Percentiles rank a stretch among this genome's conserved stretches.
phyloP scores from a whole-genome alignment of 306 rosid species.

The Vicia villosa region DNA sequence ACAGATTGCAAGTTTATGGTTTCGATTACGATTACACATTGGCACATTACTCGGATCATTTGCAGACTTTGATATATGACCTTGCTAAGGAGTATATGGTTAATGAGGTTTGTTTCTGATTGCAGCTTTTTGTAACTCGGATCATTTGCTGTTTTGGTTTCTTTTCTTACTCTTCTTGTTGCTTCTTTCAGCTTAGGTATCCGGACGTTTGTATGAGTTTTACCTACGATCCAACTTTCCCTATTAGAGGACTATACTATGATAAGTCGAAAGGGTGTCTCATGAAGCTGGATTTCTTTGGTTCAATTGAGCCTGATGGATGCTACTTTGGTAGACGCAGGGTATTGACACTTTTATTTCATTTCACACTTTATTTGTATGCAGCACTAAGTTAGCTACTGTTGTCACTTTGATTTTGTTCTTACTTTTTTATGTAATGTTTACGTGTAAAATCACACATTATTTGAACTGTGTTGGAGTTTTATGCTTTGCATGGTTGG shows the following conservation, averaged over 20 bases:
- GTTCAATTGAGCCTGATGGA: conserved; percentile 84
- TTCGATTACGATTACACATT: conserved; percentile 95
- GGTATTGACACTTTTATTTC: conserved; percentile 48
- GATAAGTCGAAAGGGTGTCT: conserved; percentile 89
- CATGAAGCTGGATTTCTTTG: conserved; percentile 90
- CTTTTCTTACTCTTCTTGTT: conserved; percentile 28
- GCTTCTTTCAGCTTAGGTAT: conserved; percentile 73
- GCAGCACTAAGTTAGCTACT: conserved; percentile 13
- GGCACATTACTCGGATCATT: conserved; percentile 81
- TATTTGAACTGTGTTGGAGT: conserved; percentile 10
- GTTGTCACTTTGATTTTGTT: not conserved
- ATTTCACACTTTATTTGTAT: not conserved
- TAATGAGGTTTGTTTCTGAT: conserved; percentile 57
- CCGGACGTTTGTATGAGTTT: conserved; percentile 78
- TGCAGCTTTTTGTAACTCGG: conserved; percentile 21
- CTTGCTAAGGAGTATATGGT: conserved; percentile 89
- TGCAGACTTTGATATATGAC: conserved; percentile 91
- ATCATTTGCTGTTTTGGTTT: conserved; percentile 16
- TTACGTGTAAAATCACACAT: not conserved
- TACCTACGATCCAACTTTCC: conserved; percentile 81
- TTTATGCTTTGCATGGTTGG: conserved; percentile 1
- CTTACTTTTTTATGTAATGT: not conserved
- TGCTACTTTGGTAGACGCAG: conserved; percentile 90
- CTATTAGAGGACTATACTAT: conserved; percentile 89
- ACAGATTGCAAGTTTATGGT: conserved; percentile 82